phyloP scores from a whole-genome alignment of 2,329 filamentous ascomycete genomes.

The Didymosphaeria variabile region DNA sequence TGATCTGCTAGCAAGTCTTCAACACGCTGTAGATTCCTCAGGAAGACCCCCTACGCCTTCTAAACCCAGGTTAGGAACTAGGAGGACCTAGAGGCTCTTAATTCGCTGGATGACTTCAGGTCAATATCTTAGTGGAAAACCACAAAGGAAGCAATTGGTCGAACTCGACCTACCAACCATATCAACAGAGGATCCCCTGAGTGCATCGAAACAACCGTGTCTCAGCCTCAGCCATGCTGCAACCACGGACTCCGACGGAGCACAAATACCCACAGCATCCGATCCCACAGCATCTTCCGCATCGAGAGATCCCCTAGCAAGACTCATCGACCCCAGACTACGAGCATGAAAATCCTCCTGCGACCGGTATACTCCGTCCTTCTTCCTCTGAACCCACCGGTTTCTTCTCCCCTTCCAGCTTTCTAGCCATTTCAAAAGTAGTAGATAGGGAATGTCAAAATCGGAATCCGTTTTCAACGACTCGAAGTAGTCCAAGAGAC shows the following conservation, averaged over 20 bases:
- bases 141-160: not conserved
- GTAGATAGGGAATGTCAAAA: no score
- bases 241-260: no score
- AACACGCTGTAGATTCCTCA: conserved; percentile 9
- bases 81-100: not conserved
- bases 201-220: not conserved
- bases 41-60: not conserved
- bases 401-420: not conserved
- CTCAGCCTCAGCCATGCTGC: not conserved
- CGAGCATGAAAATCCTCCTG: not conserved
- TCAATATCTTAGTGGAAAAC: not conserved
- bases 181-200: not conserved
- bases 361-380: not conserved
- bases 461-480: no score
- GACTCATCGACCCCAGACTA: not conserved
- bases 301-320: not conserved
- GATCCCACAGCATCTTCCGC: not conserved
- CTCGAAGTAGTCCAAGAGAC: no score
- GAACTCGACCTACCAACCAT: not conserved
- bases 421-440: no score
- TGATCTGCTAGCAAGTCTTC: conserved; percentile 17
- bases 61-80: not conserved
- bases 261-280: no score
- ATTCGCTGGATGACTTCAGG: not conserved
- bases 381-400: no score